These are phyloP conservation scores for Wickerhamomyces xylosicus DNA, from an alignment of 805 yeast species.

Conservation along the genomic window DNA sequence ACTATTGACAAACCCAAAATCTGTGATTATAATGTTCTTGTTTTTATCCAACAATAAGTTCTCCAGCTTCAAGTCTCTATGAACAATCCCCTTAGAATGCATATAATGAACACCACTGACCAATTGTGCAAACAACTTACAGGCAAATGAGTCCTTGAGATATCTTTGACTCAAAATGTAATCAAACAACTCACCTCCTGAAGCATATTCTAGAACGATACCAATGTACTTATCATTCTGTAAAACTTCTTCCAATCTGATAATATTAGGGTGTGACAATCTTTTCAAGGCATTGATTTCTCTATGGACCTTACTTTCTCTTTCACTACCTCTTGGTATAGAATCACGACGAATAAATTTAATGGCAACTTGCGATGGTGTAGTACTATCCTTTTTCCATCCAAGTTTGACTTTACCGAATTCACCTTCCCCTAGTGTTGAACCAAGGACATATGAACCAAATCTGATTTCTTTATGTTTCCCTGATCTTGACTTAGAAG, in stretches of 20 bases:
- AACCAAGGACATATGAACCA: constrained; percentile 84
- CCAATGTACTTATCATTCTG: constrained; percentile 94
- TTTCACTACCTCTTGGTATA: constrained; percentile 76
- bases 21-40: constrained; percentile 60
- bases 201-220: constrained; percentile 90
- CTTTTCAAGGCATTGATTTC: constrained; percentile 87
- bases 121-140: constrained; percentile 83
- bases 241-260: constrained; percentile 81
- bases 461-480: constrained; percentile 65
- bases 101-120: constrained; percentile 88
- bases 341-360: constrained; percentile 84
- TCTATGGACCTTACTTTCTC: constrained; percentile 81
- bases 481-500: constrained; percentile 15
- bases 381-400: constrained; percentile 79
- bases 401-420: constrained; percentile 96
- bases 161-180: constrained; percentile 80
- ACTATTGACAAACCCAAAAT: constrained; percentile 86
- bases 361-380: constrained; percentile 75
- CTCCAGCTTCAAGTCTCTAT: constrained; percentile 67
- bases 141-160: constrained; percentile 79
- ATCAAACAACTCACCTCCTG: constrained; percentile 95
- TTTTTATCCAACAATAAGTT: constrained; percentile 46
- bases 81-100: constrained; percentile 62
- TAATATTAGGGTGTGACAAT: constrained; percentile 88
- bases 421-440: constrained; percentile 96